Conservation (phyloP, 352 stramenopile genomes). For the Thraustochytrium striatum region DNA sequence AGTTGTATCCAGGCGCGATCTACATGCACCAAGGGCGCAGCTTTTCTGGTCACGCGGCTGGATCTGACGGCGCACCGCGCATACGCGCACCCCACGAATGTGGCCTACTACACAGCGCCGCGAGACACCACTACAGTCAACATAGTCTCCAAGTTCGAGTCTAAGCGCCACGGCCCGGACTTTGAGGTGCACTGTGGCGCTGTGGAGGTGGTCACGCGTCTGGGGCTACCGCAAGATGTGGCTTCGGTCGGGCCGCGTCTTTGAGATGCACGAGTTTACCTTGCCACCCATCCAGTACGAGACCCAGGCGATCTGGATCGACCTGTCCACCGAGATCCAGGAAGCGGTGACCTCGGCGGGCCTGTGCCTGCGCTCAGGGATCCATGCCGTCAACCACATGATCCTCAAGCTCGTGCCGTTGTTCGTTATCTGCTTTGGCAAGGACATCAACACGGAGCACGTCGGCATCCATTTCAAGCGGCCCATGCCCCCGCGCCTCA, state of each 20-base stretch:
- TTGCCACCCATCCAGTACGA: conserved; percentile 91
- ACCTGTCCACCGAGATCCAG: conserved; percentile 69
- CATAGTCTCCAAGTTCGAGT: conserved; percentile 52
- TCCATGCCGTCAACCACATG: conserved; percentile 80
- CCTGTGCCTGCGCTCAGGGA: conserved; percentile 57
- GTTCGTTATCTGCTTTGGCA: conserved; percentile 80
- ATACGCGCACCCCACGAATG: conserved; percentile 60
- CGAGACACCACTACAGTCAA: conserved; percentile 80
- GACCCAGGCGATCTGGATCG: conserved; percentile 88
- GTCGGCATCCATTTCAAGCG: conserved; percentile 69
- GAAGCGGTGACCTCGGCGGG: conserved; percentile 47
- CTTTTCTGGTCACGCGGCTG: conserved; percentile 78
- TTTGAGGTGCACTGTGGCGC: conserved; percentile 60
- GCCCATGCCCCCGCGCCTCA: conserved; percentile 67
- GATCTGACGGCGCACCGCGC: conserved; percentile 68
- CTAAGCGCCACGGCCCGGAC: not conserved
- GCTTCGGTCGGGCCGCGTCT: conserved; percentile 66
- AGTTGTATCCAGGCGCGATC: conserved; percentile 80
- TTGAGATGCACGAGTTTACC: conserved; percentile 82
- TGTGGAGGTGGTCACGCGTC: conserved; percentile 70
- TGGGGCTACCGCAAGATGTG: conserved; percentile 75
- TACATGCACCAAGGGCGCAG: conserved; percentile 80
- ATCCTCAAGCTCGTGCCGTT: conserved; percentile 83
- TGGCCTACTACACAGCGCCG: conserved; percentile 78
- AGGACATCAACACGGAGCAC: conserved; percentile 76